Base-by-base conservation (phyloP, 352 stramenopile genomes). In the Phytophthora foliorum region DNA sequence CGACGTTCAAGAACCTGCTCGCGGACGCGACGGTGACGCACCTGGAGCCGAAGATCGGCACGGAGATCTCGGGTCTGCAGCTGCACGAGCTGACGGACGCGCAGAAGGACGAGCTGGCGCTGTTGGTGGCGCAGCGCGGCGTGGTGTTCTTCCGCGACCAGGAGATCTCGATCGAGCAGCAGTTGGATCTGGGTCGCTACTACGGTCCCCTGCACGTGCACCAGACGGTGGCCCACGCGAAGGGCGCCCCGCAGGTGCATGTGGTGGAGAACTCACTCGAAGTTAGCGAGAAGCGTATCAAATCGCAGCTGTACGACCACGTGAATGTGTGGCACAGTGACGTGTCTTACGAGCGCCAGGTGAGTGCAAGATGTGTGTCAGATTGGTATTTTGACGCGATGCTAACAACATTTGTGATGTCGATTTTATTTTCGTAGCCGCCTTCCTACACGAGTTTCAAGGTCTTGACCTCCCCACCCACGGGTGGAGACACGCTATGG, bases 401-500 rank as follows among this genome's bases (percentile, higher is more conserved):
- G 32, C 32, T 38, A 38, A 38, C 32, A 16, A 3, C 8, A n/a
- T n/a, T n/a, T n/a, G n/a, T n/a, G n/a, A n/a, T 38, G 9, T 38
- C 10, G 8, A 17, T 19, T 44, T 29, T 6, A 6, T 48, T 21
- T 61, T 44, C 1, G 16, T 44, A 84, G 63, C 60, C 60, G 50
- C 79, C 61, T 56, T 70, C 54, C 46, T 70, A 70, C 54, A 70
- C 54, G 36, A 70, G 54, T 27, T 63, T 70, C 45, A 70, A 75
- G 62, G 46, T 85, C 17, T 34, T 80, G 34, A 74, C 68, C 0
- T 68, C 52, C 8, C 78, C 78, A 6, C 53, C 57, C 9, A 72
- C 69, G 9, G 78, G 78, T 32, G 78, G 66, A 7, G 78, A 84
- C 49, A 87, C 78, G 14, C 25, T 87, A 13, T 87, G 76, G 76